Conservation (phyloP, 192 early-diverging fungal species). For the Chytriomyces confervae region DNA sequence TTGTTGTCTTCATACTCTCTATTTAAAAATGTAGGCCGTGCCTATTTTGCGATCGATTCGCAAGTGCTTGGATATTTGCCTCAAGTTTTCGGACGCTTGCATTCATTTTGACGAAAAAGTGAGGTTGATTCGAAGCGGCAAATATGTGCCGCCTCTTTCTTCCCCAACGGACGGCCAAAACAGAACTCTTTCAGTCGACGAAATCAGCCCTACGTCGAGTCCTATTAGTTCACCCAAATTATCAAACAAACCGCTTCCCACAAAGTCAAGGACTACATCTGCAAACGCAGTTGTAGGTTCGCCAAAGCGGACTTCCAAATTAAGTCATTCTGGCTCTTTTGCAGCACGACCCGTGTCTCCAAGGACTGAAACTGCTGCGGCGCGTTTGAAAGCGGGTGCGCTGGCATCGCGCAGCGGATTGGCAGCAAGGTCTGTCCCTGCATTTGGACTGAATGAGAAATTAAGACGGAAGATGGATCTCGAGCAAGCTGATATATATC, state of each 20-base stretch:
- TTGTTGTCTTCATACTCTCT: neutral
- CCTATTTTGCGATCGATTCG: slow-evolving; percentile 23
- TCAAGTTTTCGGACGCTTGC: slow-evolving; percentile 32
- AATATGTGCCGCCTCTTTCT: neutral
- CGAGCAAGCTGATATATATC: neutral
- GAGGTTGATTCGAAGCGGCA: neutral
- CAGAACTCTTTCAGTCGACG: neutral
- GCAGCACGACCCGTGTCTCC: neutral
- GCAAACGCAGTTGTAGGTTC: neutral
- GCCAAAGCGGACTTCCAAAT: neutral
- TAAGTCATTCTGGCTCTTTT: neutral
- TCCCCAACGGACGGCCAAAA: neutral
- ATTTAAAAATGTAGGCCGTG: neutral
- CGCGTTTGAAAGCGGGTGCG: neutral
- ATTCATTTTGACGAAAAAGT: slow-evolving; percentile 10
- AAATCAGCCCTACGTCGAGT: neutral
- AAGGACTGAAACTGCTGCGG: neutral
- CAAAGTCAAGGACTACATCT: neutral
- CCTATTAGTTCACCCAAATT: neutral
- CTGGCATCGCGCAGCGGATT: neutral
- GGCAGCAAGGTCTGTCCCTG: neutral
- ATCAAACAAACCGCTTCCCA: neutral
- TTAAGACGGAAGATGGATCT: neutral
- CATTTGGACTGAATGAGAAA: neutral
- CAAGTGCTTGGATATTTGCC: slow-evolving; percentile 32